These are phyloP conservation scores for Puccinia horiana DNA, from an alignment of 1,284 basidiomycete genomes.

Conservation along the genomic window DNA sequence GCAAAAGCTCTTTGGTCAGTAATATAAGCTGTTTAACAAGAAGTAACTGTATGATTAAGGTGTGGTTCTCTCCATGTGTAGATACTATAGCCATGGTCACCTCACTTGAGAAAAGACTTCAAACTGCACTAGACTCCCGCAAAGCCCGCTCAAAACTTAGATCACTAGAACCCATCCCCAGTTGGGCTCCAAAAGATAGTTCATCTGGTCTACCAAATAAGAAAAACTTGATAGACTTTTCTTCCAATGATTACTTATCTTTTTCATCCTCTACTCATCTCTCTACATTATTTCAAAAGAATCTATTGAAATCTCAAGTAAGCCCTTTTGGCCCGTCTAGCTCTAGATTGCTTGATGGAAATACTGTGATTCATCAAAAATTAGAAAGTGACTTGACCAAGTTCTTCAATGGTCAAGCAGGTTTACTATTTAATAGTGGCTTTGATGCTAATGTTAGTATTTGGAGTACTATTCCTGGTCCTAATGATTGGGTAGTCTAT, in stretches of 20 bases:
- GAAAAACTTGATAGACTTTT: constrained; percentile 68
- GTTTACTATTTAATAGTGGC: constrained; percentile 88
- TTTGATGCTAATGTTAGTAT: constrained; percentile 91
- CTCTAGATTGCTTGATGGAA: constrained; percentile 81
- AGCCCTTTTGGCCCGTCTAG: constrained; percentile 81
- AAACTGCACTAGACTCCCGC: constrained; percentile 66
- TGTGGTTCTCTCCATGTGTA: not conserved
- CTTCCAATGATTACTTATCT: constrained; percentile 91
- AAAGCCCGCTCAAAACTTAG: constrained; percentile 68
- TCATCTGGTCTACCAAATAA: not conserved
- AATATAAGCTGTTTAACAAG: too few relatives aligned
- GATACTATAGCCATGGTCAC: constrained; percentile 29
- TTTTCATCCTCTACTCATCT: constrained; percentile 69
- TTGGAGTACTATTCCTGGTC: constrained; percentile 78
- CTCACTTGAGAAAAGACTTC: constrained; percentile 61
- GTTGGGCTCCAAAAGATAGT: not conserved
- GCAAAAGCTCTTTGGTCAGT: not conserved
- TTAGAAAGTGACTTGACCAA: constrained; percentile 69
- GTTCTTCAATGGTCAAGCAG: constrained; percentile 68
- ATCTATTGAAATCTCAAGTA: constrained; percentile 64
- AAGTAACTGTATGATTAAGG: too few relatives aligned
- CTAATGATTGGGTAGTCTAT: constrained; percentile 75
- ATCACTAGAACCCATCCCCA: constrained; percentile 63
- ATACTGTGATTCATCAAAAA: constrained; percentile 68
- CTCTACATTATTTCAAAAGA: constrained; percentile 65